phyloP scores from a whole-genome alignment of 176 grass and related monocot species.

The Aechmea fasciata region DNA sequence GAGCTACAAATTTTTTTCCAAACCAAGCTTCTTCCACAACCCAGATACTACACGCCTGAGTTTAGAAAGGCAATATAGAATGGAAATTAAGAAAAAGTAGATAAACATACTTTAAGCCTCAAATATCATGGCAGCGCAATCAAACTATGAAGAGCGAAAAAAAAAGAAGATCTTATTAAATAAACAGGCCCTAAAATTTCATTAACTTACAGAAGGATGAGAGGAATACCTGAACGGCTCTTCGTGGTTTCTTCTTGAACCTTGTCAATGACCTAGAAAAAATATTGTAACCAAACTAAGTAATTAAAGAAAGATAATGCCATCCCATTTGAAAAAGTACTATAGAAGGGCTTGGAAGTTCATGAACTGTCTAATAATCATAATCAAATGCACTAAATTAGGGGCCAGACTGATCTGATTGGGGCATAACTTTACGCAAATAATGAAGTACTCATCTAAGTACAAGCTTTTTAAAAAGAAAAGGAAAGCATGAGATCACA shows the following conservation, averaged over 20 bases:
- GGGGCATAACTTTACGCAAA: not conserved
- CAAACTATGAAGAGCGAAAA: no score
- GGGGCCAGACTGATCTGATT: not conserved
- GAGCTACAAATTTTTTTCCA: no score
- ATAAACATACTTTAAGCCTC: no score
- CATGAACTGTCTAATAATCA: not conserved
- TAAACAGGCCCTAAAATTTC: not conserved
- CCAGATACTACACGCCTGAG: no score
- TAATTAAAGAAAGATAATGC: not conserved
- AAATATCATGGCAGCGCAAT: no score
- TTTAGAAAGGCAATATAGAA: no score
- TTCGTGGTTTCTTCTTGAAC: conserved; percentile 99
- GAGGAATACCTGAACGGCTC: conserved; percentile 58
- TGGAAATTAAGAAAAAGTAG: no score
- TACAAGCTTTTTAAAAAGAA: not conserved
- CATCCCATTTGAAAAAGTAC: not conserved
- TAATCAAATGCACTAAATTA: not conserved
- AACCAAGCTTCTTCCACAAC: no score
- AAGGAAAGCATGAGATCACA: no score
- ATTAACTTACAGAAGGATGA: not conserved
- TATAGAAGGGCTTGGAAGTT: not conserved
- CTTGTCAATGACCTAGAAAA: conserved; percentile 83
- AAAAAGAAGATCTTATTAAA: not conserved
- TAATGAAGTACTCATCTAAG: not conserved
- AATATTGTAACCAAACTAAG: conserved; percentile 1